phyloP scores from a whole-genome alignment of 23 red algal species.

The Pyropia yezoensis region DNA sequence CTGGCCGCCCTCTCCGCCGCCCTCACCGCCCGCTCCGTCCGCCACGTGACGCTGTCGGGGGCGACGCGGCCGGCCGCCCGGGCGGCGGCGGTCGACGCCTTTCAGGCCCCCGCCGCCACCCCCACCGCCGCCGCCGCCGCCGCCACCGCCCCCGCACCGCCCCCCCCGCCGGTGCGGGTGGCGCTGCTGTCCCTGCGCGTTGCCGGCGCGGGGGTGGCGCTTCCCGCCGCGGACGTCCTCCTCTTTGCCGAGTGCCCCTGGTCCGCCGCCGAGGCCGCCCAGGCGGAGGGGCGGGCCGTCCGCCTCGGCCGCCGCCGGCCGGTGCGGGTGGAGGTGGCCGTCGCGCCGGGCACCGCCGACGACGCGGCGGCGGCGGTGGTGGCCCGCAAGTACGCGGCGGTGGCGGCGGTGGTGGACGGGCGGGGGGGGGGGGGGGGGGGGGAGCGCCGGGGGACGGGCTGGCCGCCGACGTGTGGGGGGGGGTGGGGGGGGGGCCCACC shows the following conservation, averaged over 20 bases:
- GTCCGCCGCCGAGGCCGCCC: constrained; percentile 18
- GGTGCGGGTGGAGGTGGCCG: constrained; percentile 13
- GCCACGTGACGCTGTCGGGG: constrained; percentile 13
- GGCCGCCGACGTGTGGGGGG: too few relatives aligned
- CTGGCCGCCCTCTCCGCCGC: background rate
- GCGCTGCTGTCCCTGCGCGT: constrained; percentile 23
- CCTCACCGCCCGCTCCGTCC: background rate
- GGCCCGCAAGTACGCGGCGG: constrained; percentile 10
- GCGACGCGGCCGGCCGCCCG: constrained; percentile 7
- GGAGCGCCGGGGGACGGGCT: too few relatives aligned
- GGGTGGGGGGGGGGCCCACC: too few relatives aligned
- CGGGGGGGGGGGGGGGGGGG: too few relatives aligned
- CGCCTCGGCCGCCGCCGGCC: constrained; percentile 29
- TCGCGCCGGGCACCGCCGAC: constrained; percentile 33
- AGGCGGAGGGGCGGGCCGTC: constrained; percentile 53
- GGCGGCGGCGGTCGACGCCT: constrained; percentile 11
- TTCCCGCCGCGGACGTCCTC: constrained; percentile 38
- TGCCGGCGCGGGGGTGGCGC: constrained; percentile 28
- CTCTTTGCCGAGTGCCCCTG: constrained; percentile 55
- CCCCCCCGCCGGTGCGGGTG: too few relatives aligned
- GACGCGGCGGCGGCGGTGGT: constrained; percentile 32
- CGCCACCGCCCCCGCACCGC: too few relatives aligned
- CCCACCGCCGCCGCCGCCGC: too few relatives aligned
- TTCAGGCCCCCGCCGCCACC: constrained; percentile 14
- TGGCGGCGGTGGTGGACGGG: constrained; percentile 17